phyloP scores from a whole-genome alignment of 768 basidiomycete genomes.

The Lentinula sp. region DNA sequence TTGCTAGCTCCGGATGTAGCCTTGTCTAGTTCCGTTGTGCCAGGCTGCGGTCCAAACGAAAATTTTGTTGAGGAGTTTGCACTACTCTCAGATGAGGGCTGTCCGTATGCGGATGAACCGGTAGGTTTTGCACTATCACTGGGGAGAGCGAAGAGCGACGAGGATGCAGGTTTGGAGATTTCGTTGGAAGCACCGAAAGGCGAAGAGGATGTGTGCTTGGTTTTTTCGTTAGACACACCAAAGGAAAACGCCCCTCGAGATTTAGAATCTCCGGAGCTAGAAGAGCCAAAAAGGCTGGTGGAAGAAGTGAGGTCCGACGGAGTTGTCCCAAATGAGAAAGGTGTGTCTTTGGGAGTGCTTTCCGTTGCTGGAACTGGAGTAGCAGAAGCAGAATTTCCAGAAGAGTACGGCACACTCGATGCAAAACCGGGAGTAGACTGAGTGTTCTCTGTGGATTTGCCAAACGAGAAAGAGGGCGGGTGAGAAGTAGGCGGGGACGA shows the following conservation, averaged over 20 bases:
- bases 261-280: not conserved
- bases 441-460: constrained; percentile 14
- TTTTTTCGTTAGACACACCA: not conserved
- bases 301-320: not conserved
- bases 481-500: constrained; percentile 10
- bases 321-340: not conserved
- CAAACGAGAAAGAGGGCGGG: constrained; percentile 22
- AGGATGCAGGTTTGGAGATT: not conserved
- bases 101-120: not conserved
- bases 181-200: not conserved
- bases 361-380: not conserved
- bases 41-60: not conserved
- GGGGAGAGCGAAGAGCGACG: not conserved
- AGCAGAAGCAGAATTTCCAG: not conserved
- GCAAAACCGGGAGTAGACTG: not conserved
- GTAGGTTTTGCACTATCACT: not conserved
- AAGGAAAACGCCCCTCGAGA: not conserved
- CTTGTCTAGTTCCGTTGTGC: not conserved
- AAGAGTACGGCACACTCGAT: not conserved
- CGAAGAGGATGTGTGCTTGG: not conserved
- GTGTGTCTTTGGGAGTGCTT: not conserved
- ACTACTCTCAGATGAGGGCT: not conserved
- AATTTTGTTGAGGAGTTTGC: not conserved
- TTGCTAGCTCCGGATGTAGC: not conserved
- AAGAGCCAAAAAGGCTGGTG: not conserved